Conservation (phyloP, 75 land plant genomes). For the Cunninghamia lanceolata region DNA sequence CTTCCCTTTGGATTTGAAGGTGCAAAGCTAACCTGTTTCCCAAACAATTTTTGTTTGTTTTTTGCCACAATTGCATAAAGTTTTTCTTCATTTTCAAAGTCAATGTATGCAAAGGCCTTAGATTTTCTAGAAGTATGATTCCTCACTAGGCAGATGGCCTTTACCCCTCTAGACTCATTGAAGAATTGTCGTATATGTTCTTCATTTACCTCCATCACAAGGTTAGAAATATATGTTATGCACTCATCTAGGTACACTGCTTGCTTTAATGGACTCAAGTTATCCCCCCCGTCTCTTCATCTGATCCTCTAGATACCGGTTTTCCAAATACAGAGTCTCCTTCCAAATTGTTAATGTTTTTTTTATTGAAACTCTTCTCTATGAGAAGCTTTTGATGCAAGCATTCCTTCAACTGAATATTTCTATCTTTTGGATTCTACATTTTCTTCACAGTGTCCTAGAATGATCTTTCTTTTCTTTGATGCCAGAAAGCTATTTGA, state of each 20-base stretch:
- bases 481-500: constrained; percentile 13
- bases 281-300: constrained; percentile 3
- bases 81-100: constrained; percentile 10
- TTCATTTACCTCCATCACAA: no score
- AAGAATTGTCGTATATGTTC: no score
- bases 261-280: constrained; percentile 12
- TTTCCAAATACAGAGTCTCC: neutral
- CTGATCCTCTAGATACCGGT: neutral
- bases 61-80: constrained; percentile 68
- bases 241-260: constrained; percentile 63
- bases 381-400: constrained; percentile 1
- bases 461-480: constrained; percentile 53
- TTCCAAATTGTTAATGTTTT: neutral
- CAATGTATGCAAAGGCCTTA: no score
- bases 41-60: constrained; percentile 60
- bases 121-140: no score
- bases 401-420: neutral
- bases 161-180: no score
- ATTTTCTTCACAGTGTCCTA: constrained; percentile 25
- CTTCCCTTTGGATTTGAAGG: constrained; percentile 69
- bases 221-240: constrained; percentile 51
- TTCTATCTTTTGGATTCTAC: constrained; percentile 48
- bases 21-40: constrained; percentile 67
- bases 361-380: neutral
- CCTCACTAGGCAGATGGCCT: no score